Percentiles rank a stretch among this genome's conserved stretches.
Conservation (phyloP, 371 early-diverging fungal species). For the Rhizopus delemar region DNA sequence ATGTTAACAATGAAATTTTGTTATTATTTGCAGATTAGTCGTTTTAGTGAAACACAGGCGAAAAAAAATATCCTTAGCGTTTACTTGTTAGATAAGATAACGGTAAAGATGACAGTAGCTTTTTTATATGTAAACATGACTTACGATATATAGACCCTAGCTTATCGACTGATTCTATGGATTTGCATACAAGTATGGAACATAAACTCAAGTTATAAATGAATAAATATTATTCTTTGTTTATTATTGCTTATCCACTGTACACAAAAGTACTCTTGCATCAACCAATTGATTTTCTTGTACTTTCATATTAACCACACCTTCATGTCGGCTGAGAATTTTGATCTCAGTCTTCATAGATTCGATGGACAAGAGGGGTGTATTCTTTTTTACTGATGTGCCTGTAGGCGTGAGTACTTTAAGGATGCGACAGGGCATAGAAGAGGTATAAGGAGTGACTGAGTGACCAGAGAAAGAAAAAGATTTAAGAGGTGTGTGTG, state of each 20-base stretch:
- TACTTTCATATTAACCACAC: constrained; percentile 61
- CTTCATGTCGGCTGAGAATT: constrained; percentile 63
- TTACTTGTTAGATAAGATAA: constrained; percentile 26
- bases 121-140: neutral
- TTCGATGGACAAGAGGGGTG: constrained; percentile 68
- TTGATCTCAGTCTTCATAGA: constrained; percentile 80
- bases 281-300: constrained; percentile 68
- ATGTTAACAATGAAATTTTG: no score
- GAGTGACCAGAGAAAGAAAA: neutral
- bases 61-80: no score
- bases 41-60: no score
- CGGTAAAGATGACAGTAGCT: constrained; percentile 43
- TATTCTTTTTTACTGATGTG: constrained; percentile 59
- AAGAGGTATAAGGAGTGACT: constrained; percentile 71
- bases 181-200: constrained; percentile 71
- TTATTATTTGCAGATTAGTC: no score
- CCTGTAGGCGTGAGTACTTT: constrained; percentile 60
- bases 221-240: constrained; percentile 15
- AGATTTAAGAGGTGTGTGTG: neutral
- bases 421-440: constrained; percentile 76
- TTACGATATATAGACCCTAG: constrained; percentile 49
- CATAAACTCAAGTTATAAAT: constrained; percentile 44
- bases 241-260: constrained; percentile 43
- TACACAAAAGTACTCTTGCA: constrained; percentile 66
- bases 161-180: constrained; percentile 62